Evolutionary conservation across 1,284 basidiomycete species (phyloP), one percentile per base, ranked within the genome.

Genomic region (Cystobasidiaceae sp.): DNA sequence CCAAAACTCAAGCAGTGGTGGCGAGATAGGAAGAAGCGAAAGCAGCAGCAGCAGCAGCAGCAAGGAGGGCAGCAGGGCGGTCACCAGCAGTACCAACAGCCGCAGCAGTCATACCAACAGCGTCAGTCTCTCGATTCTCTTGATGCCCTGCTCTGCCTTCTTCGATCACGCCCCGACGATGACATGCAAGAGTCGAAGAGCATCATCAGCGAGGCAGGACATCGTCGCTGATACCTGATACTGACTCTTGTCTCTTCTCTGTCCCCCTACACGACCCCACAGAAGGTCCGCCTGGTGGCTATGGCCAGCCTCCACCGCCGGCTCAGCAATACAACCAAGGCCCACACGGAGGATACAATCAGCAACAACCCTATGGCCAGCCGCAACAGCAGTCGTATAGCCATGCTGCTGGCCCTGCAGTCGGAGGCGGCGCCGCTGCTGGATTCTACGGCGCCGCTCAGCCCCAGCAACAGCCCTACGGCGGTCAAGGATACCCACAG

Each of bases 1-100:
- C 60, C 60, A 23, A 34, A 43, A 39, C 49, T 62, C 2, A 43
- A 25, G 28, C 52, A 44, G 34, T 62, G 60, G 60, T 50, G 49
- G 33, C 52, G 37, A 13, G 45, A 52, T 23, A n/a, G 60, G 9
- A 39, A 62, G 49, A 45, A 39, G 30, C 34, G 54, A 28, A 45
- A 62, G 50, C 49, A 62, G 9, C 48, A 62, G 25, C 48, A 59
- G 23, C 56, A 59, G 21, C 56, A 62, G 28, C 60, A 52, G 34
- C 37, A 45, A n/a, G 23, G 23, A 19, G 34, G 33, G 6, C 46
- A 52, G 27, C 48, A 62, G 21, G 25, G 54, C 23, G 27, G 52
- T 11, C 48, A 52, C n/a, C 28, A 52, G 37, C 19, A 52, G 0
- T 27, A 45, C 6, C 49, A 21, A 17, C 50, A 62, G 21, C 50